Conservation (phyloP, 768 basidiomycete genomes). For the Naematelia encephala region DNA sequence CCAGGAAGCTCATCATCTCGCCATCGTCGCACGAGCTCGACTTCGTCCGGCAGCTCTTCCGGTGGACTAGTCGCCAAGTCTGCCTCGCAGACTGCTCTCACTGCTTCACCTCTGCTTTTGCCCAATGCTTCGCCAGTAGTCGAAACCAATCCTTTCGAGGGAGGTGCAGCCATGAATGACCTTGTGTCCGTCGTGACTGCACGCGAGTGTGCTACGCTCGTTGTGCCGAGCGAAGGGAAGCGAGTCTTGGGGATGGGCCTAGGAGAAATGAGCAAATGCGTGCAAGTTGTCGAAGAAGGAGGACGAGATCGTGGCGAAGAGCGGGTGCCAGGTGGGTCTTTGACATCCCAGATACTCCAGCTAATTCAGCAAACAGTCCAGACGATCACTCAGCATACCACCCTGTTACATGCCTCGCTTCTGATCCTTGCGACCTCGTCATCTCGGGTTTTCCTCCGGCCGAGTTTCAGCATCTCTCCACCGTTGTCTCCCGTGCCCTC, state of each 20-base stretch:
- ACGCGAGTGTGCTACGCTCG: constrained; percentile 27
- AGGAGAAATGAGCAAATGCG: constrained; percentile 23
- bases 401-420: constrained; percentile 30
- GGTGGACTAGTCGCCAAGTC: constrained; percentile 3
- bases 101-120: constrained; percentile 18
- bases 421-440: constrained; percentile 40
- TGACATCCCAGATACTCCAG: no score
- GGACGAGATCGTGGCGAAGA: constrained; percentile 33
- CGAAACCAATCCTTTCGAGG: constrained; percentile 9
- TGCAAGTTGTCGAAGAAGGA: constrained; percentile 23
- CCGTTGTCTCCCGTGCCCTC: constrained; percentile 10
- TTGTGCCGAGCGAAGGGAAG: constrained; percentile 35
- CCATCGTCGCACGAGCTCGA: constrained; percentile 6
- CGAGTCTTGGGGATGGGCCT: constrained; percentile 32
- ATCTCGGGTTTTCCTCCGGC: constrained; percentile 30
- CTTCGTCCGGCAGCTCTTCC: constrained; percentile 13
- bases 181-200: constrained; percentile 28
- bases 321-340: constrained; percentile 30
- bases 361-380: constrained; percentile 27
- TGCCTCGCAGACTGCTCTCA: background rate
- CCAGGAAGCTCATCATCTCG: constrained; percentile 8
- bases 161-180: constrained; percentile 10
- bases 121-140: constrained; percentile 8
- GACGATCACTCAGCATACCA: constrained; percentile 25
- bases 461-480: constrained; percentile 8